Conservation (phyloP, 2,329 filamentous ascomycete species). For the Aspergillus sp. region DNA sequence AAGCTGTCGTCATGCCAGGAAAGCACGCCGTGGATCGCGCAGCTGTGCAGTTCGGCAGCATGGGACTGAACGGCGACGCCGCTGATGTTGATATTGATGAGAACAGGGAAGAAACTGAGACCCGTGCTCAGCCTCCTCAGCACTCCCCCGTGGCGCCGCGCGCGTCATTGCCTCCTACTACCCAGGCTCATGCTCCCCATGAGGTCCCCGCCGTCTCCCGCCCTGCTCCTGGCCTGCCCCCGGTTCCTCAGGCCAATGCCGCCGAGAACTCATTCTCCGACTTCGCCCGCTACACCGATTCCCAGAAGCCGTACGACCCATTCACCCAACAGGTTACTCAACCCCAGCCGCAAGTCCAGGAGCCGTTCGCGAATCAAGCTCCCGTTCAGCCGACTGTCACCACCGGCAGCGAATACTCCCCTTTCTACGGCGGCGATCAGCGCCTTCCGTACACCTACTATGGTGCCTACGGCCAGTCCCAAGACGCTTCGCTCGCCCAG, state of each 20-base stretch:
- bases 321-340: conserved; percentile 73
- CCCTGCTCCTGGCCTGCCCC: conserved; percentile 62
- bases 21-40: conserved; percentile 93
- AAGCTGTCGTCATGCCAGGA: conserved; percentile 96
- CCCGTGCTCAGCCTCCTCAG: conserved; percentile 85
- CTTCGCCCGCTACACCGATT: conserved; percentile 55
- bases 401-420: conserved; percentile 72
- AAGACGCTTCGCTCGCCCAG: conserved; percentile 71
- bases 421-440: conserved; percentile 79
- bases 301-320: conserved; percentile 82
- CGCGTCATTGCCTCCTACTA: conserved; percentile 75
- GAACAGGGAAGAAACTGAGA: conserved; percentile 92
- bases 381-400: conserved; percentile 60
- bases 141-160: conserved; percentile 88
- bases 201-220: conserved; percentile 52
- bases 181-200: conserved; percentile 36
- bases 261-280: conserved; percentile 49
- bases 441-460: conserved; percentile 78
- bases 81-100: conserved; percentile 73
- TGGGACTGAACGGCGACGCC: conserved; percentile 75
- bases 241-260: conserved; percentile 56
- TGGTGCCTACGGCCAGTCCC: conserved; percentile 63
- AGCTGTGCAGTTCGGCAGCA: conserved; percentile 93
- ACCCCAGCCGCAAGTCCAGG: conserved; percentile 63
- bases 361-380: conserved; percentile 54